Evolutionary conservation across 495 filamentous ascomycete genomes (phyloP), one percentile per base, ranked within the genome.

Genomic region (Aspergillus leporis): DNA sequence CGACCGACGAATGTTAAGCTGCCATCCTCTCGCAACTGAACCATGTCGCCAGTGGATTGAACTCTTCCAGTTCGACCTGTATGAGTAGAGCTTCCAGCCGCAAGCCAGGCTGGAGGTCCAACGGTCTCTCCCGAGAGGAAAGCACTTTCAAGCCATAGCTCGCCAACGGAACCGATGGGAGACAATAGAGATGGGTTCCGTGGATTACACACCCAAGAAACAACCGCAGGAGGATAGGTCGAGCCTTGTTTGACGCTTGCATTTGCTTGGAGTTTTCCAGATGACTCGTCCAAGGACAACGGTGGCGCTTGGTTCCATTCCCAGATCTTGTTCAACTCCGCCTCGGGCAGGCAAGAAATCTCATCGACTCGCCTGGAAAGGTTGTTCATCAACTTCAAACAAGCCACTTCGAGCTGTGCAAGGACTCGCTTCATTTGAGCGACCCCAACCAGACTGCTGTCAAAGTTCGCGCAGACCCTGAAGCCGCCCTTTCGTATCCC

Each of bases 391-490:
- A 81, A 57, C 52, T 74, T 62, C 5, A 28, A 47, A 53, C 70
- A 70, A 19, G 67, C 68, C 2, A 62, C 62, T 40, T 78, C 78
- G 12, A 82, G 56, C 54, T 82, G 74, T 2, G 48, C 53, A 6
- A 84, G 65, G 14, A 81, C 66, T 13, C 78, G 66, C 46, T 76
- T 53, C 75, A 83, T 80, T 31, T 78, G 75, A 1, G 68, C 36
- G 2, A 66, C 60, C 12, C 66, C 62, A 32, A 84, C 70, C 23
- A 77, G 49, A 10, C 63, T 69, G 54, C 76, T 81, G 53, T 89
- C 86, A 57, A 87, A 89, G 62, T 82, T 87, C 1, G 85, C 85
- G 63, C 81, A 83, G 32, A 87, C 70, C 18, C 81, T 58, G 65
- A 87, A 84, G 0, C 85, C 83, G 21, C 74, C 71, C 19, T 80